A percentile compares a stretch with the other conserved stretches of the same genome.
phyloP scores from a whole-genome alignment of 163 green algal genomes.

The Coccomyxa subellipsoidea region DNA sequence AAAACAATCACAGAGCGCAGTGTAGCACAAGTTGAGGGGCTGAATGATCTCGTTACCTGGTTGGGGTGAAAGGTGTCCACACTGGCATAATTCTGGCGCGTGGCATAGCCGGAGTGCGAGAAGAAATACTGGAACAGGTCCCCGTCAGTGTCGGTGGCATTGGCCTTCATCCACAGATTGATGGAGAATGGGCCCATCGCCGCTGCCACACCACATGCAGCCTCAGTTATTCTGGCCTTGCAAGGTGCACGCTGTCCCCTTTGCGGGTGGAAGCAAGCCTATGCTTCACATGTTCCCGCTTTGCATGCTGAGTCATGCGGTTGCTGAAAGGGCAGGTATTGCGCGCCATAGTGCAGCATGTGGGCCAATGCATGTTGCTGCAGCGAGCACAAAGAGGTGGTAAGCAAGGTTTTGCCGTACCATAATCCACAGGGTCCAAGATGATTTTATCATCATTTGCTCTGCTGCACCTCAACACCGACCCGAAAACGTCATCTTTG shows the following conservation, averaged over 20 bases:
- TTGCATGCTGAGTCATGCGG: too few relatives aligned
- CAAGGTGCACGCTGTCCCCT: too few relatives aligned
- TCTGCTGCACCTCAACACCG: conserved; percentile 14
- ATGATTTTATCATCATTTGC: conserved; percentile 5
- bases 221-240: too few relatives aligned
- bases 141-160: neutral
- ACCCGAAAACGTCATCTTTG: conserved; percentile 22
- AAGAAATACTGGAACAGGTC: conserved; percentile 23
- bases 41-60: too few relatives aligned
- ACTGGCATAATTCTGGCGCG: neutral
- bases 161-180: conserved; percentile 34
- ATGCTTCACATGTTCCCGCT: too few relatives aligned
- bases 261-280: too few relatives aligned
- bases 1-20: too few relatives aligned
- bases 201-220: conserved; percentile 12
- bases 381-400: neutral
- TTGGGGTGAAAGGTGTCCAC: conserved; percentile 12
- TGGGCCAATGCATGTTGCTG: too few relatives aligned
- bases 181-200: conserved; percentile 31
- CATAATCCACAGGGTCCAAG: conserved; percentile 16
- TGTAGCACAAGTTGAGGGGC: too few relatives aligned
- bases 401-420: neutral
- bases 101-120: conserved; percentile 15
- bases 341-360: too few relatives aligned
- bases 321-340: too few relatives aligned